Evolutionary conservation across 2,329 filamentous ascomycete species (phyloP), one percentile per base, ranked within the genome.

Genomic region (Scedosporium minutisporum): DNA sequence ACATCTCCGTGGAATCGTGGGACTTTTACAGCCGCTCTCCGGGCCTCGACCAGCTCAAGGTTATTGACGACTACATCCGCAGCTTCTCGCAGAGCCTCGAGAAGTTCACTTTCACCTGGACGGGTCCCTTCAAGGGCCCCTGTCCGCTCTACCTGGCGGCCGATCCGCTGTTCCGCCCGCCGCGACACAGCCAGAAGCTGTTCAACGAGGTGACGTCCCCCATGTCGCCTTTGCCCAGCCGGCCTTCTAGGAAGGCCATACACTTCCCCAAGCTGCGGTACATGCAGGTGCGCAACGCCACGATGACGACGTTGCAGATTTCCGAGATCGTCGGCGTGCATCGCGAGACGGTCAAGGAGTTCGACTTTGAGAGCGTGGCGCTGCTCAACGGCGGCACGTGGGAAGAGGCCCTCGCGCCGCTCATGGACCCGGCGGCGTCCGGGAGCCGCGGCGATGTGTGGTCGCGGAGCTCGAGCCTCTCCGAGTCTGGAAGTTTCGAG

Each of bases 51-150:
- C 89, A 90, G 71, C 82, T 87, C 62, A 91, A 91, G 74, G 85
- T 95, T 69, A 83, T 96, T 1, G 88, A 95, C 68, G 87, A 90
- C 68, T 96, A 92, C 71, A 81, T 96, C 65, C 84, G 88, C 63
- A 80, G 78, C 66, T 90, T 96, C 71, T 82, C 87, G 0, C 77
- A 80, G 4, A 79, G 75, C 38, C 78, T 95, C 1, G 87, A 88
- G 65, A 87, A 87, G 71, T 80, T 96, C 63, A 82, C 82, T 63
- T 96, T 96, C 74, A 82, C 84, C 63, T 96, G 92, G 91, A 78
- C 87, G 65, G 88, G 89, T 46, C 85, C 85, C 60, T 76, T 76
- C 55, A 87, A 86, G 70, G 90, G 91, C 0, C 89, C 88, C 1
- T 90, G 88, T 63, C 91, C 91, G 1, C 73, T 95, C 21, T 85